These are phyloP conservation scores for Trametes maxima DNA, from an alignment of 768 basidiomycete species.

Conservation along the genomic window DNA sequence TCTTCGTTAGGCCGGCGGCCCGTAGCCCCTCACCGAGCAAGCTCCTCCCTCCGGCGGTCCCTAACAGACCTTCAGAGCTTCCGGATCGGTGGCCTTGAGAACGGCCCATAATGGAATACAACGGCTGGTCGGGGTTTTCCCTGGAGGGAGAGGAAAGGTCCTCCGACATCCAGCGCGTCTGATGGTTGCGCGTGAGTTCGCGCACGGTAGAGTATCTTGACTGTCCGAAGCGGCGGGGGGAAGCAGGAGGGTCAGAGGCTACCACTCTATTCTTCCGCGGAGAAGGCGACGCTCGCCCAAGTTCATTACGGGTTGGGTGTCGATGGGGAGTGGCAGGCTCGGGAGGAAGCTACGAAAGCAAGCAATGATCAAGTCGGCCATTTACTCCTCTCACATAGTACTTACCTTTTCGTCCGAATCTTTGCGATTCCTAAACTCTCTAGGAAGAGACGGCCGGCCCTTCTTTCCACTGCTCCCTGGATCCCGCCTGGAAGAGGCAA, in stretches of 20 bases:
- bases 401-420: constrained; percentile 47
- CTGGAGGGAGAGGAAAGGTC: constrained; percentile 38
- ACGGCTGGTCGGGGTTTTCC: constrained; percentile 30
- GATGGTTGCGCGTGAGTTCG: constrained; percentile 50
- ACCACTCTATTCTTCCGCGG: constrained; percentile 21
- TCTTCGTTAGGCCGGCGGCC: constrained; percentile 65
- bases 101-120: constrained; percentile 39
- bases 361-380: background rate
- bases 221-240: constrained; percentile 35
- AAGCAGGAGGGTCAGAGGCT: constrained; percentile 23
- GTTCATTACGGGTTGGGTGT: constrained; percentile 13
- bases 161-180: constrained; percentile 56
- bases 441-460: constrained; percentile 53
- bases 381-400: background rate
- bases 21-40: constrained; percentile 69
- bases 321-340: constrained; percentile 32
- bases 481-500: constrained; percentile 58
- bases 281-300: constrained; percentile 25
- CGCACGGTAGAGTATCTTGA: constrained; percentile 50
- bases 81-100: constrained; percentile 63
- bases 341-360: background rate
- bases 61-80: constrained; percentile 65
- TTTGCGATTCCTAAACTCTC: constrained; percentile 47
- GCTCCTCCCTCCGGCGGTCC: constrained; percentile 49
- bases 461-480: constrained; percentile 40